A percentile compares a stretch with the other conserved stretches of the same genome.
These are phyloP conservation scores for Peronospora belbahrii DNA, from an alignment of 352 stramenopile genomes.

Conservation along the genomic window DNA sequence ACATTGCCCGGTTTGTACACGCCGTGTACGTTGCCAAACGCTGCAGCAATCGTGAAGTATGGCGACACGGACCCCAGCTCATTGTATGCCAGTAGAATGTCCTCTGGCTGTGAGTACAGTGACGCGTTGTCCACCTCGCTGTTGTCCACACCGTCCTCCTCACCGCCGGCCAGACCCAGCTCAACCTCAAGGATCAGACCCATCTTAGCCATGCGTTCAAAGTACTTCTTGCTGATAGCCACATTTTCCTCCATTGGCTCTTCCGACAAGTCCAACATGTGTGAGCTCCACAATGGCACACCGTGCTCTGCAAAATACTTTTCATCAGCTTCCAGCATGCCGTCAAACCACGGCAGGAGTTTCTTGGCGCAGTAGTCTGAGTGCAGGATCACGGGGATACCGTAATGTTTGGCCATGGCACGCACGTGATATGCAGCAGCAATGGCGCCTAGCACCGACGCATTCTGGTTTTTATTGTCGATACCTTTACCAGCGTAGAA, in stretches of 20 bases:
- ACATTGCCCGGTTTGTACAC: conserved; percentile 99
- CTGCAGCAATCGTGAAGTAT: conserved; percentile 93
- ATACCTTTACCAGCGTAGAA: conserved; percentile 97
- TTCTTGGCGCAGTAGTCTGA: conserved; percentile 99
- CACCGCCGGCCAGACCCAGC: conserved; percentile 96
- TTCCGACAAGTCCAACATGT: conserved; percentile 99
- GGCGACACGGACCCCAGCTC: conserved; percentile 87
- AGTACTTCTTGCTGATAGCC: conserved; percentile 94
- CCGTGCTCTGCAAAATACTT: conserved; percentile 93
- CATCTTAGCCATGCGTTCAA: conserved; percentile 95
- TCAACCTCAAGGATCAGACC: conserved; percentile 97
- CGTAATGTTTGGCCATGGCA: conserved; percentile 94
- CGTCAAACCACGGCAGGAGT: conserved; percentile 97
- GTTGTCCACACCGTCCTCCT: conserved; percentile 99
- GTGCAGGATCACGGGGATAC: conserved; percentile 95
- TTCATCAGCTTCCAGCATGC: conserved; percentile 92
- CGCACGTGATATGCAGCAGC: conserved; percentile 93
- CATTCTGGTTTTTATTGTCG: conserved; percentile 91
- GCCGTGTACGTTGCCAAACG: conserved; percentile 72
- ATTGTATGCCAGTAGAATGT: conserved; percentile 89
- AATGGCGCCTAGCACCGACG: conserved; percentile 60
- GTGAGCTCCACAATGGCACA: conserved; percentile 93
- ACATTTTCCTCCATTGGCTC: conserved; percentile 98
- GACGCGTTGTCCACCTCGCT: conserved; percentile 89
- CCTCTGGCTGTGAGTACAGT: conserved; percentile 56